phyloP scores from a whole-genome alignment of 257 asterid species.

The Jacaranda mimosifolia region DNA sequence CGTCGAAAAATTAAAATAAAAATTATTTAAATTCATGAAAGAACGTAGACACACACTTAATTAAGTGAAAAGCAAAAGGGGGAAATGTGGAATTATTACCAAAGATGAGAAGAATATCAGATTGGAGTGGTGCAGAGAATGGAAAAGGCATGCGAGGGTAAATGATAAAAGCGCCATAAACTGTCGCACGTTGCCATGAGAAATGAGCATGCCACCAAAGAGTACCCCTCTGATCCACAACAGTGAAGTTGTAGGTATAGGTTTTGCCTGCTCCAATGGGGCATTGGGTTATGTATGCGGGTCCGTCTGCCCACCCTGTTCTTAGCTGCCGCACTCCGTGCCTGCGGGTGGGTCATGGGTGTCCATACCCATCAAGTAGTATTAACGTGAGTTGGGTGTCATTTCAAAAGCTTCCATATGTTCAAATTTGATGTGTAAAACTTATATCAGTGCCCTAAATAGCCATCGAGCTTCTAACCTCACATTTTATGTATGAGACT shows the following conservation, averaged over 20 bases:
- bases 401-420: background rate
- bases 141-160: slow-evolving; percentile 68
- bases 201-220: slow-evolving; percentile 92
- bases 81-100: slow-evolving; percentile 41
- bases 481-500: too few species aligned
- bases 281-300: slow-evolving; percentile 83
- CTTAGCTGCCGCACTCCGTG: slow-evolving; percentile 76
- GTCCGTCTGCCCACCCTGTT: slow-evolving; percentile 91
- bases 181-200: slow-evolving; percentile 86
- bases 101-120: slow-evolving; percentile 54
- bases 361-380: too few species aligned
- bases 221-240: slow-evolving; percentile 68
- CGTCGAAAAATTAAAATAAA: background rate
- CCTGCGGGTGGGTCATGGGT: slow-evolving; percentile 44
- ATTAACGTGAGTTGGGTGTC: background rate
- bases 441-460: too few species aligned
- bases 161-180: slow-evolving; percentile 83
- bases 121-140: slow-evolving; percentile 37
- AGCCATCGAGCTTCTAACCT: too few species aligned
- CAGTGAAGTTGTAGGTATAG: slow-evolving; percentile 66
- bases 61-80: background rate
- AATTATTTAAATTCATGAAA: background rate
- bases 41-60: background rate
- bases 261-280: slow-evolving; percentile 63
- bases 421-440: too few species aligned